Base-by-base conservation (phyloP, 1,284 basidiomycete species). In the Leccinum insolens region DNA sequence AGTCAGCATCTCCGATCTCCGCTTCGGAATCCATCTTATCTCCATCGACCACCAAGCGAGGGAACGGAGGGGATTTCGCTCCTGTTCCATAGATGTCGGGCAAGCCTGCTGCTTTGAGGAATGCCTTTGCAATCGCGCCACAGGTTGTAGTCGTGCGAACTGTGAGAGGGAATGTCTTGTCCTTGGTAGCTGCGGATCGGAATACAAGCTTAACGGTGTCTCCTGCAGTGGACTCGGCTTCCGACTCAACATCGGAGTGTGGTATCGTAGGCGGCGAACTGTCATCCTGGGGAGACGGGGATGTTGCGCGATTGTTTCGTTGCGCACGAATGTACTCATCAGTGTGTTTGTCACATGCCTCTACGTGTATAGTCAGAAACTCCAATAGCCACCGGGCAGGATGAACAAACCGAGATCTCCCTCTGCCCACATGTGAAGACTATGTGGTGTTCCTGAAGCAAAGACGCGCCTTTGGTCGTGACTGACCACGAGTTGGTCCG, bases 81-180 rank as follows among this genome's bases (percentile, higher is more conserved):
- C 78, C 76, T 37, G 67, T 74, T 58, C 71, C 74, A 71, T 89
- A 89, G 61, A 87, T 81, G 49, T 85, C 84, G 15, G 83, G 81
- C 63, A 92, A 73, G 2, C 85, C 88, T 3, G 86, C 85, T 70
- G 85, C 87, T 76, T 86, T 90, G 72, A 93, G 79, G 75, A 89
- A 93, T 0, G 88, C 89, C 72, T 86, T 86, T 44, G 93, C 85
- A 68, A 93, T 89, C 0, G 89, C 86, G 8, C 87, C 87, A 67
- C 92, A 93, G 68, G 86, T 92, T 14, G 92, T 91, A 15, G 89
- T 89, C 3, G 86, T 84, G 7, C 91, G 88, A 7, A 93, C 92
- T 3, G 84, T 89, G 34, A 93, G 81, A 1, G 83, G 82, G 63
- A 93, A 83, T 44, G 86, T 83, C 69, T 86, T 87, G 28, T 77